Percentiles rank a stretch among this genome's conserved stretches.
Conservation (phyloP, 306 rosid genomes). For the Sindora glabra region DNA sequence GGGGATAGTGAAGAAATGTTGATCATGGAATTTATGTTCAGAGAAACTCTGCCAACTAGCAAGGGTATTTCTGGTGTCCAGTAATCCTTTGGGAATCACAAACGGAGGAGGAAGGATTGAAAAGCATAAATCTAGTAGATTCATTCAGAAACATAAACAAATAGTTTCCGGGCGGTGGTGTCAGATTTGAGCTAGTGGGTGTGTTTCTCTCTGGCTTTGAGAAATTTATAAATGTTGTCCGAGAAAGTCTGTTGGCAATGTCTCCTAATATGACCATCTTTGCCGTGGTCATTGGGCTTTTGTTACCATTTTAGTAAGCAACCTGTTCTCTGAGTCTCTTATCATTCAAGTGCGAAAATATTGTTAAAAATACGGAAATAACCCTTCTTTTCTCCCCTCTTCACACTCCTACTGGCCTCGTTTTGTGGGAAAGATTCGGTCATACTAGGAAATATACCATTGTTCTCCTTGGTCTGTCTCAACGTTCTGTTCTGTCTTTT, state of each 20-base stretch:
- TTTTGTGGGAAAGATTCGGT: constrained; percentile 58
- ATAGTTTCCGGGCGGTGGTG: constrained; percentile 50
- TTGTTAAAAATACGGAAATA: constrained; percentile 7
- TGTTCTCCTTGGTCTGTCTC: constrained; percentile 19
- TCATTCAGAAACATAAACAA: constrained; percentile 29
- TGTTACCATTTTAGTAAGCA: constrained; percentile 71
- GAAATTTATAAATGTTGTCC: constrained; percentile 32
- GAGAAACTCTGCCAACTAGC: constrained; percentile 13
- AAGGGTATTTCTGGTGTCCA: constrained; percentile 15
- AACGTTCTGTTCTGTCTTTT: not conserved
- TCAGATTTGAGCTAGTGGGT: constrained; percentile 72
- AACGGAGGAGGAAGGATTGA: constrained; percentile 10
- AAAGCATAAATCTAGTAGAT: constrained; percentile 25
- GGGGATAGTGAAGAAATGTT: constrained; percentile 29
- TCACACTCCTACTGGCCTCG: constrained; percentile 43
- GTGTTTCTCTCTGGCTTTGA: constrained; percentile 43
- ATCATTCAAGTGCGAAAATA: constrained; percentile 27
- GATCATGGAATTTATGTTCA: constrained; percentile 17
- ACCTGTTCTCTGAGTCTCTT: constrained; percentile 50
- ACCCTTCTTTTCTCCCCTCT: constrained; percentile 4
- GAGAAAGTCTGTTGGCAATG: constrained; percentile 42
- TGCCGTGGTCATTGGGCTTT: constrained; percentile 40
- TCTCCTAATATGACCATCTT: constrained; percentile 62
- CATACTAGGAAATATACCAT: constrained; percentile 32
- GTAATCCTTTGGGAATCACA: constrained; percentile 32